Evolutionary conservation across 1,139 yeast species (phyloP).

Genomic region (Nakaseomyces delphensis): DNA sequence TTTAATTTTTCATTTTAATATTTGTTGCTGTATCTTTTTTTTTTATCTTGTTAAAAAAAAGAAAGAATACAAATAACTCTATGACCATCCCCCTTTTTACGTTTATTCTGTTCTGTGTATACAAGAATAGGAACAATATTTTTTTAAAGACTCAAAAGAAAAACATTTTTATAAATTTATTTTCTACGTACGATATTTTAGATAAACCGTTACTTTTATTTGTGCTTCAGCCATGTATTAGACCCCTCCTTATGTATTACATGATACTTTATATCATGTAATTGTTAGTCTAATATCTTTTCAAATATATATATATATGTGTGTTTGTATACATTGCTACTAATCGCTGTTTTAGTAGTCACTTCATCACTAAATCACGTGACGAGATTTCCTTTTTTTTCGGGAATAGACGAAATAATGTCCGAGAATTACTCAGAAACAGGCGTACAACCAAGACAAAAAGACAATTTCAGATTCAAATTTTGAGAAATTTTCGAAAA

Average conservation of each 20-base stretch:
- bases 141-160: background rate
- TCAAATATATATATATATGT: no score
- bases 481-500: background rate
- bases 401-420: background rate
- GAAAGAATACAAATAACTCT: no score
- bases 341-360: no score
- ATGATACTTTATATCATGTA: background rate
- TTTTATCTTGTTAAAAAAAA: no score
- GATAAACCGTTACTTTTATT: slow-evolving; percentile 6
- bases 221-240: slow-evolving; percentile 2
- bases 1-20: slow-evolving; percentile 2
- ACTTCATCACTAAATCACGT: background rate
- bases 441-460: no score
- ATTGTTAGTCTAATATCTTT: no score
- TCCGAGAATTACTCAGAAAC: background rate
- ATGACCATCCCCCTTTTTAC: no score
- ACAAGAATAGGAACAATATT: slow-evolving; percentile 2
- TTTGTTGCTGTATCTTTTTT: slow-evolving; percentile 5
- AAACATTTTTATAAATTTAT: slow-evolving; percentile 7
- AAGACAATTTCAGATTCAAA: background rate
- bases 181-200: slow-evolving; percentile 8
- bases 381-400: background rate
- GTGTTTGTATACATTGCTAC: no score
- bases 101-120: no score
- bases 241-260: background rate